Evolutionary conservation across 2,329 filamentous ascomycete genomes (phyloP).

Genomic region (Aspergillus tanneri): DNA sequence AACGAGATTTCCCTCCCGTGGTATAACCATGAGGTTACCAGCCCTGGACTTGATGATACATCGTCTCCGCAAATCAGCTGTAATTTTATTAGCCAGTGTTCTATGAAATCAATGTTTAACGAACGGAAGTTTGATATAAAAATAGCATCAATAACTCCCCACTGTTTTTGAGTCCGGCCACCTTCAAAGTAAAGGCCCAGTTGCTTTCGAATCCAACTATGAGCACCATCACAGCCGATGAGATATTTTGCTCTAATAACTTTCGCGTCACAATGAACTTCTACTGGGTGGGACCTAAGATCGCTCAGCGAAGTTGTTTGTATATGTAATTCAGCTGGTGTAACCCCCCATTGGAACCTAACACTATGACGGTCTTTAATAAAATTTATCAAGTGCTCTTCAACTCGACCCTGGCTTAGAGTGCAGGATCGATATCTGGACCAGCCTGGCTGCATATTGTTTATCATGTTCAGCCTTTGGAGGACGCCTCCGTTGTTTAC

Average conservation of each 20-base stretch:
- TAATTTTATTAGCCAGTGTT: constrained; percentile 13
- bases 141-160: constrained; percentile 53
- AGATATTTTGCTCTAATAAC: constrained; percentile 60
- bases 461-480: constrained; percentile 58
- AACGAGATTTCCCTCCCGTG: constrained; percentile 62
- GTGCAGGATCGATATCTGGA: constrained; percentile 65
- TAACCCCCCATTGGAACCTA: too few species aligned
- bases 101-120: neutral
- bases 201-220: constrained; percentile 62
- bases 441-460: constrained; percentile 62
- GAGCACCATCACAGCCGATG: constrained; percentile 67
- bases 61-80: constrained; percentile 56
- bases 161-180: constrained; percentile 47
- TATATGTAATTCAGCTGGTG: too few species aligned
- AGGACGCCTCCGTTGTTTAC: too few species aligned
- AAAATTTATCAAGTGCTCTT: constrained; percentile 64
- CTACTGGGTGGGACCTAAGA: constrained; percentile 4
- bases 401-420: constrained; percentile 69
- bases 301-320: too few species aligned
- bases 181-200: constrained; percentile 58
- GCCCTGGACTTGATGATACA: constrained; percentile 59
- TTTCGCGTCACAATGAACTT: constrained; percentile 25
- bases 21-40: constrained; percentile 65
- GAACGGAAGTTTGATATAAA: constrained; percentile 56
- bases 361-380: constrained; percentile 57